Conservation (phyloP, 2,329 filamentous ascomycete species). For the Apiospora arundinis region DNA sequence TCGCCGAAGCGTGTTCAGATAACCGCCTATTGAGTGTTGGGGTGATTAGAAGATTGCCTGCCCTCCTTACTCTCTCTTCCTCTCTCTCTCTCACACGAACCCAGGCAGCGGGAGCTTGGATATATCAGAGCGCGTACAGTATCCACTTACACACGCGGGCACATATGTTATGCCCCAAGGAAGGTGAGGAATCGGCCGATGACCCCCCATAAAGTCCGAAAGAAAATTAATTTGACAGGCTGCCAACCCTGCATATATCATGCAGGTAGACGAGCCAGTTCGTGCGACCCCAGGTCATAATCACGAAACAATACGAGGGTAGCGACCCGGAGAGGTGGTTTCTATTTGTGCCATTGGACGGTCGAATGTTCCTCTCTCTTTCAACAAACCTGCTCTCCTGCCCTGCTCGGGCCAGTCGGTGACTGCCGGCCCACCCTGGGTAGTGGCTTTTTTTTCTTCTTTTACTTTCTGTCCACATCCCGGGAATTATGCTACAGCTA, state of each 20-base stretch:
- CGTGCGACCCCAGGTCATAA: background rate
- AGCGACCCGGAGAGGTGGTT: background rate
- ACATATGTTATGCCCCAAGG: background rate
- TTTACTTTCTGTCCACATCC: background rate
- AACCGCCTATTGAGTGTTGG: background rate
- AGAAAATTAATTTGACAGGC: background rate
- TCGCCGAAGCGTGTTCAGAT: background rate
- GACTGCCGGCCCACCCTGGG: background rate
- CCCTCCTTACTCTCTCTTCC: background rate
- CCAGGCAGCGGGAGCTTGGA: background rate
- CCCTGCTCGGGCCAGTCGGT: background rate
- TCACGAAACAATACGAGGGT: background rate
- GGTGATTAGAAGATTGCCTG: background rate
- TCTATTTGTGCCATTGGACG: background rate
- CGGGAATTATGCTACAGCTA: background rate
- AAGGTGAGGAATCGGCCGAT: slow-evolving; percentile 2
- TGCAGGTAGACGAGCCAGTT: background rate
- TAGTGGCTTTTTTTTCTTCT: background rate
- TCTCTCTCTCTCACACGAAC: too few species aligned
- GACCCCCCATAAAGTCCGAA: slow-evolving; percentile 2
- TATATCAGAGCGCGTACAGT: background rate
- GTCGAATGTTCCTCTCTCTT: background rate
- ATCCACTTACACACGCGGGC: slow-evolving; percentile 1
- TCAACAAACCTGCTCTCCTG: slow-evolving; percentile 7
- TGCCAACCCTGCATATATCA: slow-evolving; percentile 13